A percentile compares a stretch with the other conserved stretches of the same genome.
These are phyloP conservation scores for Lepidium sativum DNA, from an alignment of 345 rosid species.

Conservation along the genomic window DNA sequence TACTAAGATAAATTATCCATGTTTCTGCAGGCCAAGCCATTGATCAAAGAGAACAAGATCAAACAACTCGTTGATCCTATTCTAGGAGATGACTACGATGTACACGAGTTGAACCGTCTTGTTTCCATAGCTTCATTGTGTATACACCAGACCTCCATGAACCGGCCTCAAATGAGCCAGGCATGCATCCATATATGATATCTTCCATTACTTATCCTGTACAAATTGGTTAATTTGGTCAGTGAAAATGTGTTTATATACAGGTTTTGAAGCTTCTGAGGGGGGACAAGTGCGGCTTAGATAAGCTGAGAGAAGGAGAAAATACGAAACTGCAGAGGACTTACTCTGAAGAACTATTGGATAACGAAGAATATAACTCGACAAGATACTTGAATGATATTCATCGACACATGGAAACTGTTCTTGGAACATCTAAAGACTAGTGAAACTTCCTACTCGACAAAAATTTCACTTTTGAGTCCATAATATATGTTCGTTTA, in stretches of 20 bases:
- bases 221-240: not conserved
- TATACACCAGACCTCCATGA: conserved; percentile 41
- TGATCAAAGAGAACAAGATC: conserved; percentile 39
- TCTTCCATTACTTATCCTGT: not conserved
- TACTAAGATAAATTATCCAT: not conserved
- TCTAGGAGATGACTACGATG: conserved; percentile 40
- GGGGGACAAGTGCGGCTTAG: conserved; percentile 39
- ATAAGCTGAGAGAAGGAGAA: conserved; percentile 28
- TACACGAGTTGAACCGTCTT: conserved; percentile 42
- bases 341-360: conserved; percentile 59
- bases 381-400: conserved; percentile 47
- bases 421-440: conserved; percentile 33
- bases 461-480: not conserved
- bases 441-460: not conserved
- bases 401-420: conserved; percentile 51
- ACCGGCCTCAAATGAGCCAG: conserved; percentile 80
- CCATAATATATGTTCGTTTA: not conserved
- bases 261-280: conserved; percentile 55
- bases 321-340: conserved; percentile 39
- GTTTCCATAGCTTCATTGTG: conserved; percentile 51
- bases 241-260: not conserved
- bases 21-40: conserved; percentile 57
- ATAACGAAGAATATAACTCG: conserved; percentile 67
- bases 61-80: conserved; percentile 60
- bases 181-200: conserved; percentile 27